Evolutionary conservation across 352 stramenopile species (phyloP).

Genomic region (Globisporangium yorkense): DNA sequence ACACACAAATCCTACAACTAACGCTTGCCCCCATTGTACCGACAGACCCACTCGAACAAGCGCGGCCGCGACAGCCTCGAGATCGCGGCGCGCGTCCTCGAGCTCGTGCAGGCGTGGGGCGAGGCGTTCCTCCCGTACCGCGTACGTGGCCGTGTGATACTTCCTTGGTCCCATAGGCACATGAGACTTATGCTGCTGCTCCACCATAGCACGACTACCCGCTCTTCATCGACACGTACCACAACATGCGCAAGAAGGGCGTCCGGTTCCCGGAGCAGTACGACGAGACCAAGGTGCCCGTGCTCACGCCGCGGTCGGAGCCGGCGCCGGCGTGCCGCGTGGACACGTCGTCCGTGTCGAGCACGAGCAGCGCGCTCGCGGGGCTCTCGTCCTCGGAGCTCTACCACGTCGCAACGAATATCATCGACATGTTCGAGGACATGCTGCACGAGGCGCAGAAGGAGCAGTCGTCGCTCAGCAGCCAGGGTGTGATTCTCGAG

Average conservation of each 20-base stretch:
- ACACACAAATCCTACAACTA: no score
- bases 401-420: conserved; percentile 56
- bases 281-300: conserved; percentile 58
- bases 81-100: conserved; percentile 57
- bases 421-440: conserved; percentile 80
- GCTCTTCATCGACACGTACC: conserved; percentile 79
- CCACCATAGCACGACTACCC: conserved; percentile 53
- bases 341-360: conserved; percentile 42
- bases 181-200: neutral
- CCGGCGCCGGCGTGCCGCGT: conserved; percentile 13
- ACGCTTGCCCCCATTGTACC: no score
- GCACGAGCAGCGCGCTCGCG: conserved; percentile 33
- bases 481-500: conserved; percentile 63
- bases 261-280: conserved; percentile 75
- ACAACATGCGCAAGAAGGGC: conserved; percentile 78
- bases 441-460: conserved; percentile 71
- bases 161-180: no score
- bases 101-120: conserved; percentile 76
- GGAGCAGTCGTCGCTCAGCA: conserved; percentile 28
- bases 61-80: conserved; percentile 67
- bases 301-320: conserved; percentile 33
- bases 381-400: conserved; percentile 53
- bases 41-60: conserved; percentile 57
- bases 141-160: no score
- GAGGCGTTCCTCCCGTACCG: conserved; percentile 71